Percentiles rank a stretch among this genome's conserved stretches.
These are phyloP conservation scores for Diphasiastrum complanatum DNA, from an alignment of 83 land plant species.

Conservation along the genomic window DNA sequence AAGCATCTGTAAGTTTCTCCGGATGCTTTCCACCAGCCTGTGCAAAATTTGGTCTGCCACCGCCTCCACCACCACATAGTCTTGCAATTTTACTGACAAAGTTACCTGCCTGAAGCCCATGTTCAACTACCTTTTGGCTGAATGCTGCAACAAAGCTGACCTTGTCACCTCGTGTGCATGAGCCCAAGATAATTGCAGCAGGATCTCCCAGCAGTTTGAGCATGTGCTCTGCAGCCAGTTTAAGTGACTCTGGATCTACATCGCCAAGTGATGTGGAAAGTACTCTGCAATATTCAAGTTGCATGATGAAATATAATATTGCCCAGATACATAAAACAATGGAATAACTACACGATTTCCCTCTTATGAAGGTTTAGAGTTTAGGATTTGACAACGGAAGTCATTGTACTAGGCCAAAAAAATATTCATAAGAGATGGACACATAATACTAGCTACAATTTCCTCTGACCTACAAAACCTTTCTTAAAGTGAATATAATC, in stretches of 20 bases:
- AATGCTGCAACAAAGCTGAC: conserved; percentile 87
- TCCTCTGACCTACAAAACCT: no score
- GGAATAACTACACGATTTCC: no score
- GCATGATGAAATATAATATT: conserved; percentile 13
- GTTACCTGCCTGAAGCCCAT: conserved; percentile 82
- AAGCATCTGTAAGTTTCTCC: conserved; percentile 56
- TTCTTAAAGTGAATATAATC: not conserved
- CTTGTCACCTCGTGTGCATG: conserved; percentile 61
- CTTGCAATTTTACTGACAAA: conserved; percentile 76
- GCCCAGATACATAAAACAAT: no score
- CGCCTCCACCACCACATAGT: conserved; percentile 94
- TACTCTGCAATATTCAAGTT: conserved; percentile 44
- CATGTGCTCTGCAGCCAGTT: conserved; percentile 73
- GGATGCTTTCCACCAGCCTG: conserved; percentile 96
- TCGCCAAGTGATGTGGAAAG: conserved; percentile 67
- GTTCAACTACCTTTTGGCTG: conserved; percentile 56
- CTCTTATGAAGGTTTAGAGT: no score
- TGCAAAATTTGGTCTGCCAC: conserved; percentile 92
- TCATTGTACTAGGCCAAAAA: no score
- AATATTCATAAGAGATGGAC: no score
- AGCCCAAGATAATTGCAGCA: conserved; percentile 74
- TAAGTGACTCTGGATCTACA: conserved; percentile 71
- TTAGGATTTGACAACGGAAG: no score
- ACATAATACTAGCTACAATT: no score
- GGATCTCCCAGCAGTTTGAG: conserved; percentile 59